phyloP scores from a whole-genome alignment of 192 early-diverging fungal genomes.

The Entomortierella parvispora region DNA sequence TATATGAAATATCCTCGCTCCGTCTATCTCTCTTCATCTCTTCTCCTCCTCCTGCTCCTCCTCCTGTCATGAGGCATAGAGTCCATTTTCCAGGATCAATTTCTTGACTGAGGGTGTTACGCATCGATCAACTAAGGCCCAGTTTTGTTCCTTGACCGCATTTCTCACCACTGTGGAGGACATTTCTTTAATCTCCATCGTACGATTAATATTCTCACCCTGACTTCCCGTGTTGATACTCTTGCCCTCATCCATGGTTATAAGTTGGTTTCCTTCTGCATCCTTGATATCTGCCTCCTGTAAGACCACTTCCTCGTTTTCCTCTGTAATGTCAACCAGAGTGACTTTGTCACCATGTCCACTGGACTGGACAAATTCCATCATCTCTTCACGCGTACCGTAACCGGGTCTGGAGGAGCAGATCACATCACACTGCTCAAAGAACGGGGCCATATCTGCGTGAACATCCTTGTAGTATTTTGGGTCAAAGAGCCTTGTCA shows the following conservation, averaged over 20 bases:
- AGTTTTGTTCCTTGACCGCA: slow-evolving; percentile 37
- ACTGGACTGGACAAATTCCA: slow-evolving; percentile 42
- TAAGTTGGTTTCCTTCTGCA: background rate
- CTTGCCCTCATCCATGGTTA: background rate
- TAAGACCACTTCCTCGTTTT: background rate
- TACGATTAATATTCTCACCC: background rate
- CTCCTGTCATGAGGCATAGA: slow-evolving; percentile 2
- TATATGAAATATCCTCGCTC: background rate
- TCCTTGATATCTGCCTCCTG: background rate
- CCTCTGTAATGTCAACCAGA: slow-evolving; percentile 35
- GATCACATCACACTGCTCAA: slow-evolving; percentile 56
- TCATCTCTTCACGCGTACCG: slow-evolving; percentile 48
- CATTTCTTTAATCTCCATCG: slow-evolving; percentile 30
- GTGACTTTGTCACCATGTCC: slow-evolving; percentile 37
- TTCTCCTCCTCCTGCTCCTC: background rate
- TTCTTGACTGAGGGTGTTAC: slow-evolving; percentile 19
- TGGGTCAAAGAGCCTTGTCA: slow-evolving; percentile 78
- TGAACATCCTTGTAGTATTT: slow-evolving; percentile 73
- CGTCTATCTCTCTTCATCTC: background rate
- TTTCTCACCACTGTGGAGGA: slow-evolving; percentile 48
- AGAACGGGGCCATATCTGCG: slow-evolving; percentile 65
- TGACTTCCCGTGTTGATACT: no score
- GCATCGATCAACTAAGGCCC: slow-evolving; percentile 31
- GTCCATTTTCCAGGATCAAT: slow-evolving; percentile 29
- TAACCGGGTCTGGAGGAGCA: slow-evolving; percentile 58